Evolutionary conservation across 2,329 filamentous ascomycete species (phyloP), one percentile per base, ranked within the genome.

Genomic region (Aspergillus oerlinghausenensis): DNA sequence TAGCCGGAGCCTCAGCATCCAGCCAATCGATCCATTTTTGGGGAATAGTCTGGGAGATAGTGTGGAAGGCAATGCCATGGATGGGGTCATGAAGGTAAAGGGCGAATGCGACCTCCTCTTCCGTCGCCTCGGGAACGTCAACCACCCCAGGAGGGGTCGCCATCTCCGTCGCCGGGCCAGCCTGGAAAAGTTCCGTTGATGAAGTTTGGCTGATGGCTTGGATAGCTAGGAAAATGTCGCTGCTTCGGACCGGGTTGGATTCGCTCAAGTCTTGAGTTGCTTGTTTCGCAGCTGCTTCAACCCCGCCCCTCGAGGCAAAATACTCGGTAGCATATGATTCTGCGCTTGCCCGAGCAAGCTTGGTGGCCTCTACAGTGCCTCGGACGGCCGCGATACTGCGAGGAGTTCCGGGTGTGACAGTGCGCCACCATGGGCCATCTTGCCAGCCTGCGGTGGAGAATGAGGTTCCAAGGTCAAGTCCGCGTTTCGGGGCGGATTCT

Each of bases 341-440:
- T 9, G 93, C 94, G 67, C 88, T 90, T 49, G 91, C 94, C 49
- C 92, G 86, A 58, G 89, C 92, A 26, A 99, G 85, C 76, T 97
- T 96, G 21, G 91, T 95, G 56, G 90, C 94, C 73, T 96, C 93
- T 11, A 87, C 82, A 0, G 94, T 75, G 11, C 94, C 93, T 61
- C 86, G 87, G 51, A 97, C 88, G 1, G 88, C 79, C 52, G 90
- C 89, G 7, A 97, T 80, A 65, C 90, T 90, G 55, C 94, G 87
- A 55, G 87, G 70, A 82, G 84, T 50, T 77, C 80, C 73, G 86
- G 86, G 63, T 2, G 71, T 74, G 17, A 75, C 68, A 9, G 70
- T 75, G 29, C 92, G 85, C 93, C 94, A 99, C 94, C 94, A 99
- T 3, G 94, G 94, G 0, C 94, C 94, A 67, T 97, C 93, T 50